phyloP scores from a whole-genome alignment of 179 eudicot species.

The Spergularia azorica region DNA sequence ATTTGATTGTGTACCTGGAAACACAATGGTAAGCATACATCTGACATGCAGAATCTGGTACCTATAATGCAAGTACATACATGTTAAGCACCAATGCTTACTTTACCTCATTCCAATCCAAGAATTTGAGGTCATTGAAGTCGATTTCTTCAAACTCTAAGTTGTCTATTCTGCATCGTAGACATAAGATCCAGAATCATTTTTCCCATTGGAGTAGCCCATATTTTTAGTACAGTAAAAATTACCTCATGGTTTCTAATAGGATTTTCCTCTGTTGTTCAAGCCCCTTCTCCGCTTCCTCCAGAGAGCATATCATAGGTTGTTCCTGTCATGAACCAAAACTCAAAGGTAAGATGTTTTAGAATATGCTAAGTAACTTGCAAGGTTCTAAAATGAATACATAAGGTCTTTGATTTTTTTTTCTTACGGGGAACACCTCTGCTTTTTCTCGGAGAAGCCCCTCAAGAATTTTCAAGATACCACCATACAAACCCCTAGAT shows the following conservation, averaged over 20 bases:
- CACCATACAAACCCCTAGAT: slow-evolving; percentile 8
- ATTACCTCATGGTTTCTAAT: slow-evolving; percentile 14
- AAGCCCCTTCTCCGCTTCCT: slow-evolving; percentile 8
- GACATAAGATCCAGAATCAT: slow-evolving; percentile 2
- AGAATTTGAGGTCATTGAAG: slow-evolving; percentile 10
- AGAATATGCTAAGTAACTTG: background rate
- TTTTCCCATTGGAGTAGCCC: slow-evolving; percentile 8
- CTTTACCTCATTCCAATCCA: slow-evolving; percentile 14
- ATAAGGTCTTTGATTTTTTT: background rate
- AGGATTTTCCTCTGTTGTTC: slow-evolving; percentile 14
- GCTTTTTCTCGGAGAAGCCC: slow-evolving; percentile 1
- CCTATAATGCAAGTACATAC: background rate
- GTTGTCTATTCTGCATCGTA: slow-evolving; percentile 15
- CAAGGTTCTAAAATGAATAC: background rate
- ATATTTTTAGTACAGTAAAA: background rate
- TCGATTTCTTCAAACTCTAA: slow-evolving; percentile 17
- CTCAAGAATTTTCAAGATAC: slow-evolving; percentile 16
- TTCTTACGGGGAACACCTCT: slow-evolving; percentile 3
- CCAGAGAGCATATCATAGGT: background rate
- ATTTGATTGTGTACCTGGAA: slow-evolving; percentile 9
- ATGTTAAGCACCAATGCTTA: background rate
- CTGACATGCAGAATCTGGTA: background rate
- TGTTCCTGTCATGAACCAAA: background rate
- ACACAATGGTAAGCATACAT: background rate
- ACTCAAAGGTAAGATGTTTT: background rate